phyloP scores from a whole-genome alignment of 2,329 filamentous ascomycete genomes.

The Penicillium sp. region DNA sequence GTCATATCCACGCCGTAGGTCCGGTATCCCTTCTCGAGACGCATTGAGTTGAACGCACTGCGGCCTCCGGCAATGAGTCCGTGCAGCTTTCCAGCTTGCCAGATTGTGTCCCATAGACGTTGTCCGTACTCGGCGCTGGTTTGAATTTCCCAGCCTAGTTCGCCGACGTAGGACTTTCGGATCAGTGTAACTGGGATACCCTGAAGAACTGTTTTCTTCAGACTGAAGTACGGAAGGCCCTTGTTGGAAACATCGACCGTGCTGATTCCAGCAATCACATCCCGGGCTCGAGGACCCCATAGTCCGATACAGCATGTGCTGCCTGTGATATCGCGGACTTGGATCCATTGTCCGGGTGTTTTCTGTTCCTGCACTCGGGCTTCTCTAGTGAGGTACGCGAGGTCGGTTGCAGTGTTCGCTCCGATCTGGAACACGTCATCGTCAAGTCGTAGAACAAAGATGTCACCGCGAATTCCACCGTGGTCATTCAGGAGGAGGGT shows the following conservation, averaged over 20 bases:
- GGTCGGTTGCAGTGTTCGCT: slow-evolving; percentile 55
- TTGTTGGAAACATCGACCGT: slow-evolving; percentile 25
- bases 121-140: slow-evolving; percentile 58
- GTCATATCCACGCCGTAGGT: slow-evolving; percentile 59
- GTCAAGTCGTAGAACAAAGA: slow-evolving; percentile 55
- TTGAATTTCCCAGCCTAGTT: slow-evolving; percentile 62
- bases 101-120: slow-evolving; percentile 59
- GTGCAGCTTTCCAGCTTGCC: slow-evolving; percentile 52
- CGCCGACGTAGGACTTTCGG: slow-evolving; percentile 60
- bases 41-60: slow-evolving; percentile 56
- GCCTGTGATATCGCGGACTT: slow-evolving; percentile 59
- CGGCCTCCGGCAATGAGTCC: slow-evolving; percentile 60
- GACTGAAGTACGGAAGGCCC: slow-evolving; percentile 51
- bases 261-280: slow-evolving; percentile 48
- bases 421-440: slow-evolving; percentile 51
- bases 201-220: slow-evolving; percentile 50
- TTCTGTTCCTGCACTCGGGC: slow-evolving; percentile 49
- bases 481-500: slow-evolving; percentile 55
- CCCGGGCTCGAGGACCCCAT: slow-evolving; percentile 57
- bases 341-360: slow-evolving; percentile 39
- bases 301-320: slow-evolving; percentile 61
- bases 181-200: slow-evolving; percentile 58
- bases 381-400: slow-evolving; percentile 54
- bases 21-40: slow-evolving; percentile 60
- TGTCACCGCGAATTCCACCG: slow-evolving; percentile 56